Evolutionary conservation across 2,329 filamentous ascomycete species (phyloP).

Genomic region (Cercospora zeae-maydis): DNA sequence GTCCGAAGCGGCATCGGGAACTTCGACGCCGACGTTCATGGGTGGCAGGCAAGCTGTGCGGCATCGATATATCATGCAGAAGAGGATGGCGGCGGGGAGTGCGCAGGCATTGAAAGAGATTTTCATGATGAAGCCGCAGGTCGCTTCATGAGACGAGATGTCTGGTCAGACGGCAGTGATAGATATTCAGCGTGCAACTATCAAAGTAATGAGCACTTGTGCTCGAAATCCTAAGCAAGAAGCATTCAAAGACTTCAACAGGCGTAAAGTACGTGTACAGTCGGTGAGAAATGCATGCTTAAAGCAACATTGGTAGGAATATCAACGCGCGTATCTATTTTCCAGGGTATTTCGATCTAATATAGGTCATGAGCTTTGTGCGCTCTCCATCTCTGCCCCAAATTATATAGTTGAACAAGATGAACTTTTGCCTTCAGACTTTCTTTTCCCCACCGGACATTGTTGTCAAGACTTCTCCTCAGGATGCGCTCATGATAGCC

Average conservation of each 20-base stretch:
- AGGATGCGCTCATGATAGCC: background rate
- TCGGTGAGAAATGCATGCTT: background rate
- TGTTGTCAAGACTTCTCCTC: background rate
- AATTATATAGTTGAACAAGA: background rate
- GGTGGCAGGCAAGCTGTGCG: conserved; percentile 65
- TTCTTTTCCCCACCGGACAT: background rate
- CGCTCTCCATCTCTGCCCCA: background rate
- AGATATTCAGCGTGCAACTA: background rate
- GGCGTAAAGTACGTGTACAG: no score
- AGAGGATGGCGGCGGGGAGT: conserved; percentile 78
- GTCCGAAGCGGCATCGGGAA: conserved; percentile 27
- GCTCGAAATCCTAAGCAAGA: background rate
- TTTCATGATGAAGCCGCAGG: conserved; percentile 61
- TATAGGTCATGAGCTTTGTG: background rate
- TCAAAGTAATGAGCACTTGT: background rate
- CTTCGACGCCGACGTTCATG: conserved; percentile 32
- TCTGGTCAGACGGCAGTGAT: background rate
- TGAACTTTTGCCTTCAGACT: background rate
- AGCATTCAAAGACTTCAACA: no score
- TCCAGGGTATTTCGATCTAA: background rate
- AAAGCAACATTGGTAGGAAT: background rate
- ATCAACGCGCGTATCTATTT: background rate
- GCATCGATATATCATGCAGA: conserved; percentile 81
- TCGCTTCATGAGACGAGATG: conserved; percentile 17
- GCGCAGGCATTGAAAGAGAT: conserved; percentile 81